Conservation (phyloP, 2,329 filamentous ascomycete species). For the Cercospora sp. region DNA sequence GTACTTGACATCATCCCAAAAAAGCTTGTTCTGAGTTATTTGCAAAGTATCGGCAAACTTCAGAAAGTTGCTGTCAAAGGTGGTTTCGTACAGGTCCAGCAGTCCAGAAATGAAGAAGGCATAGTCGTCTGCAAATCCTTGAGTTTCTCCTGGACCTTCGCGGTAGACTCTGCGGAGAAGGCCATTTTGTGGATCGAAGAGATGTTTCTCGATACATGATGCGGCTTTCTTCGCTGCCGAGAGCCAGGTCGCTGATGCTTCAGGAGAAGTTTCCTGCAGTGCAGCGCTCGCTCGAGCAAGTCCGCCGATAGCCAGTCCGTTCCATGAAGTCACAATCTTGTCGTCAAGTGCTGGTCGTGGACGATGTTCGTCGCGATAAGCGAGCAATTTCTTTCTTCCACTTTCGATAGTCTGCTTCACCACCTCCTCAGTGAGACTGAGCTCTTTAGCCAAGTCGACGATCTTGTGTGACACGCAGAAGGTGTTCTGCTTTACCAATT, state of each 20-base stretch:
- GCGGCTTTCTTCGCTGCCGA: slow-evolving; percentile 67
- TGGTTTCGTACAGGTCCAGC: slow-evolving; percentile 80
- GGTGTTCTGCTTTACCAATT: slow-evolving; percentile 93
- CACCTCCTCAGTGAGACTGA: slow-evolving; percentile 69
- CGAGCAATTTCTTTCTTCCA: slow-evolving; percentile 67
- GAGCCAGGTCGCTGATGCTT: slow-evolving; percentile 53
- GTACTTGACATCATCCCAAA: slow-evolving; percentile 64
- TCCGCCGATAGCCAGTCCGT: slow-evolving; percentile 81
- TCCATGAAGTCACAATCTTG: slow-evolving; percentile 85
- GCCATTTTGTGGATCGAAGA: slow-evolving; percentile 66
- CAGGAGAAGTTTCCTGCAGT: slow-evolving; percentile 61
- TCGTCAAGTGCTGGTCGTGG: slow-evolving; percentile 78
- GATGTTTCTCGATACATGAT: slow-evolving; percentile 67
- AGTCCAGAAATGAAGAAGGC: slow-evolving; percentile 83
- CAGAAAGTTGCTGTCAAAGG: slow-evolving; percentile 72
- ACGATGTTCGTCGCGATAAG: slow-evolving; percentile 71
- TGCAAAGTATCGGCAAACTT: slow-evolving; percentile 82
- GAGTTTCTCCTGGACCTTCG: slow-evolving; percentile 63
- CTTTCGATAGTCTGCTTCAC: slow-evolving; percentile 66
- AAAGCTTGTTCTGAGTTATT: slow-evolving; percentile 70
- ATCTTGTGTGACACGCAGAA: slow-evolving; percentile 69
- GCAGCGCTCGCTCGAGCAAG: slow-evolving; percentile 73
- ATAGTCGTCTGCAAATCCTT: slow-evolving; percentile 90
- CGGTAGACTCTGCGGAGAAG: slow-evolving; percentile 74
- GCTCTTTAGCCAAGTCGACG: slow-evolving; percentile 69